phyloP scores from a whole-genome alignment of 345 rosid species.

The Theobroma cacao region DNA sequence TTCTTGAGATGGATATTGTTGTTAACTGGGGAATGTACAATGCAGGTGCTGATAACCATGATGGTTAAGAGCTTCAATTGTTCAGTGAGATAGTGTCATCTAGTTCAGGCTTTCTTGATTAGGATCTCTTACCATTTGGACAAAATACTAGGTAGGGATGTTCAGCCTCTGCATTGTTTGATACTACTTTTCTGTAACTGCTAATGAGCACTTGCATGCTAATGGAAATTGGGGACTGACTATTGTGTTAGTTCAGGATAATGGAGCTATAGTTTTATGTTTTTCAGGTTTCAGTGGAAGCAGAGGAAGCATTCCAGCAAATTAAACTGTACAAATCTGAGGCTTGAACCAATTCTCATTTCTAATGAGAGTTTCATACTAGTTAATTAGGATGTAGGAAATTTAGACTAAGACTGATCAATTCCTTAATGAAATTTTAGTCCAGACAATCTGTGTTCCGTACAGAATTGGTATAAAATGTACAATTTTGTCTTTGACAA shows the following conservation, averaged over 20 bases:
- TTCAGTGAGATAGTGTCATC: neutral
- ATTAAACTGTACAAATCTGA: constrained; percentile 32
- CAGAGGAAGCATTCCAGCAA: constrained; percentile 12
- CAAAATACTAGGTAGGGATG: constrained; percentile 23
- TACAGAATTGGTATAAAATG: neutral
- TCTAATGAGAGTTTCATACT: neutral
- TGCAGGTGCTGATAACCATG: neutral
- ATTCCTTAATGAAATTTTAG: neutral
- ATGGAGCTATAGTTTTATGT: neutral
- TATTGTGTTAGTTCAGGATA: neutral
- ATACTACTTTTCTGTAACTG: neutral
- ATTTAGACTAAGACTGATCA: neutral
- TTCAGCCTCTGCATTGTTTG: neutral
- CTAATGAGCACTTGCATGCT: neutral
- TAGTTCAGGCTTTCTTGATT: constrained; percentile 12
- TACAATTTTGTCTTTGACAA: neutral
- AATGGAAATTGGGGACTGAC: neutral
- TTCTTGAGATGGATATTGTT: neutral
- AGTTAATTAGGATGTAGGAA: neutral
- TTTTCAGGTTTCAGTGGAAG: constrained; percentile 24
- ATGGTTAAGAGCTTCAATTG: neutral
- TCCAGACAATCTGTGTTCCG: neutral
- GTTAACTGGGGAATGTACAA: neutral
- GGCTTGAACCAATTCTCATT: constrained; percentile 25
- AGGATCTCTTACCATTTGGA: constrained; percentile 16